phyloP scores from a whole-genome alignment of 1,284 basidiomycete species.

The Tranzscheliella williamsii region DNA sequence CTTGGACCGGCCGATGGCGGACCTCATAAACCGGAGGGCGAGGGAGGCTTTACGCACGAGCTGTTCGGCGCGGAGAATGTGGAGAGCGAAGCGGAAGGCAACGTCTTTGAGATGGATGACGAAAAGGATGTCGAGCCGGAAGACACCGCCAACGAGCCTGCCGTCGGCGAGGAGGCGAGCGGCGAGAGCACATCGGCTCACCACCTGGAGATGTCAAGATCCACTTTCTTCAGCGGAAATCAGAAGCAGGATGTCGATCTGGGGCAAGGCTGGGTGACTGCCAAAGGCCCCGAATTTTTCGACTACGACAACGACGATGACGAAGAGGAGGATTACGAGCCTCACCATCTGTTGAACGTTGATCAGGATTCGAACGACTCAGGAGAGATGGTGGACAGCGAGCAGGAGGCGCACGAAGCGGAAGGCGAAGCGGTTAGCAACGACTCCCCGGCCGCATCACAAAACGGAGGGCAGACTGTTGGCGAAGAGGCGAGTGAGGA shows the following conservation, averaged over 20 bases:
- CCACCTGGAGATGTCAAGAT: constrained; percentile 27
- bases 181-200: constrained; percentile 13
- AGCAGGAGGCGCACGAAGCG: constrained; percentile 27
- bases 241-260: constrained; percentile 13
- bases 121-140: constrained; percentile 6
- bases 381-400: constrained; percentile 35
- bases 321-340: constrained; percentile 24
- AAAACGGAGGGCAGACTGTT: constrained; percentile 26
- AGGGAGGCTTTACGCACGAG: constrained; percentile 18
- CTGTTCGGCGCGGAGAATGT: constrained; percentile 14
- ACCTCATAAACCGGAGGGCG: constrained; percentile 27
- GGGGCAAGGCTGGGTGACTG: constrained; percentile 20
- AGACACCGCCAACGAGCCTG: background rate
- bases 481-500: constrained; percentile 1
- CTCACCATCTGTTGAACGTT: constrained; percentile 40
- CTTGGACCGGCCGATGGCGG: constrained; percentile 55
- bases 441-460: no score
- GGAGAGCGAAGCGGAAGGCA: constrained; percentile 3
- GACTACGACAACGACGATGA: constrained; percentile 22
- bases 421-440: no score
- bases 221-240: constrained; percentile 19
- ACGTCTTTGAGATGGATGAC: constrained; percentile 36
- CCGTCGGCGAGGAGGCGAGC: background rate
- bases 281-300: constrained; percentile 29
- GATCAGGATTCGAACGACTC: constrained; percentile 30